These are phyloP conservation scores for Talinum fruticosum DNA, from an alignment of 148 eudicot species.

Conservation along the genomic window DNA sequence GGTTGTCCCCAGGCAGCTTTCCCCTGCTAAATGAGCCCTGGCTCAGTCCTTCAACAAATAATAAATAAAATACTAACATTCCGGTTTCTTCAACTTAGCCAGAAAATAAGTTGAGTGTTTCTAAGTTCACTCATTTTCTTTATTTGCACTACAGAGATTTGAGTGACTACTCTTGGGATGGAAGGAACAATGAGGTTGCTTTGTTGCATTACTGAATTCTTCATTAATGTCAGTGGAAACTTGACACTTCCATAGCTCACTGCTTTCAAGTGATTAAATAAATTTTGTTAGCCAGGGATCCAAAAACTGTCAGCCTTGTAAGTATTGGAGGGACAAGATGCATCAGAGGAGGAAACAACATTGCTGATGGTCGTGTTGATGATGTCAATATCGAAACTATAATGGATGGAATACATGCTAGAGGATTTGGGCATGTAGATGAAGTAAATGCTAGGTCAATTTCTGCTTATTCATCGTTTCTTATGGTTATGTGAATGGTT, in stretches of 20 bases:
- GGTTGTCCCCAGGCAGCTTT: no score
- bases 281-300: constrained; percentile 81
- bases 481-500: constrained; percentile 8
- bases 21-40: no score
- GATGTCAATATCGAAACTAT: constrained; percentile 47
- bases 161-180: not conserved
- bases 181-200: not conserved
- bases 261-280: constrained; percentile 7
- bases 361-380: constrained; percentile 67
- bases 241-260: not conserved
- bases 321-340: constrained; percentile 71
- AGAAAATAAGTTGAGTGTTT: no score
- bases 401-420: constrained; percentile 47
- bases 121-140: no score
- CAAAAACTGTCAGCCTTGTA: constrained; percentile 76
- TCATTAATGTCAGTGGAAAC: no score
- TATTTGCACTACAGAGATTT: no score
- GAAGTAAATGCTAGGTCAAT: constrained; percentile 66
- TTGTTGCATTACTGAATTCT: not conserved
- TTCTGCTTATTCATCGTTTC: constrained; percentile 5
- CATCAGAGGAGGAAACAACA: constrained; percentile 79
- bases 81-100: not conserved
- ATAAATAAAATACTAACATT: not conserved
- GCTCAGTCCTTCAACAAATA: no score
- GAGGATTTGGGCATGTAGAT: constrained; percentile 53